A percentile compares a stretch with the other conserved stretches of the same genome.
phyloP scores from a whole-genome alignment of 345 rosid species.

The Eucalyptus pauciflora region DNA sequence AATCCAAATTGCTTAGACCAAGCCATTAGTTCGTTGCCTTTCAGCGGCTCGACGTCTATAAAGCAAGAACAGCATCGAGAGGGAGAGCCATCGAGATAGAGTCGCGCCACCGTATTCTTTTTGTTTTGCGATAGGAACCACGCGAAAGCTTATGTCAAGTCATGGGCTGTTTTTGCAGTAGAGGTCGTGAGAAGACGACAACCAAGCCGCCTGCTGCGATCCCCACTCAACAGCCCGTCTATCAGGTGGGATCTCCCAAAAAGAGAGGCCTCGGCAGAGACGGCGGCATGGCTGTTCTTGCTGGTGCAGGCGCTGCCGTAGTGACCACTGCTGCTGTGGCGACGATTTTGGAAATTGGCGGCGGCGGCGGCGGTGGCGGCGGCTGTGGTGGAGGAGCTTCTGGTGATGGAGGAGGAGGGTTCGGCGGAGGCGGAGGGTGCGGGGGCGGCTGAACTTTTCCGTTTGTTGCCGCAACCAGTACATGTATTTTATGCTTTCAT shows the following conservation, averaged over 20 bases:
- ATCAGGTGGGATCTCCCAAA: neutral
- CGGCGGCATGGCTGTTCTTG: neutral
- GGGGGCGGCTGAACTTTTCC: neutral
- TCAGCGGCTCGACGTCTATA: neutral
- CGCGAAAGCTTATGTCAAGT: neutral
- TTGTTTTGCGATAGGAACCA: neutral
- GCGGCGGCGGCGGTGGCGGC: fast-evolving
- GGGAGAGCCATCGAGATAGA: neutral
- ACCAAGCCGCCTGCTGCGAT: neutral
- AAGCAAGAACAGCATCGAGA: neutral
- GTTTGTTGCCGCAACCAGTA: neutral
- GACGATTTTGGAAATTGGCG: neutral
- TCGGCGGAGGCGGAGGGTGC: neutral
- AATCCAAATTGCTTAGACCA: neutral
- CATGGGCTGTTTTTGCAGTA: neutral
- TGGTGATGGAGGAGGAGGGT: neutral
- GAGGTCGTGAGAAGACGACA: neutral
- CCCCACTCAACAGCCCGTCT: neutral
- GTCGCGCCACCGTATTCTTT: neutral
- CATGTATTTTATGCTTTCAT: neutral
- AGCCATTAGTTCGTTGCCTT: neutral
- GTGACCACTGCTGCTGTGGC: neutral
- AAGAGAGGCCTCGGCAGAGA: neutral
- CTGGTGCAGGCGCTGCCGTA: neutral
- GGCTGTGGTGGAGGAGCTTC: neutral